Evolutionary conservation across 2,329 filamentous ascomycete species (phyloP).

Genomic region (Verticillium albo-atrum): DNA sequence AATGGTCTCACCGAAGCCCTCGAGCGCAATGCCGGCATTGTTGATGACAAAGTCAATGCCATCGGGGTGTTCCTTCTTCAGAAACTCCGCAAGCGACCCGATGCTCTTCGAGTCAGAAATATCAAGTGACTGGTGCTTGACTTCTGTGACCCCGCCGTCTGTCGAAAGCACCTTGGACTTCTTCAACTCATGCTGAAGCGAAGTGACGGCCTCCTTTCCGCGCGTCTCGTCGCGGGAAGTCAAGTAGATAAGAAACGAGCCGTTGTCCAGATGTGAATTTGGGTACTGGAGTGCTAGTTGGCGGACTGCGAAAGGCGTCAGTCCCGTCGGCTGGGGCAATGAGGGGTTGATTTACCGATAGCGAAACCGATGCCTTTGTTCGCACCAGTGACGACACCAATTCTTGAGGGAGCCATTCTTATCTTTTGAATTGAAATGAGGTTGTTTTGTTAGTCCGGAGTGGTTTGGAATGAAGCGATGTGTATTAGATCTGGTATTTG

Average conservation of each 20-base stretch:
- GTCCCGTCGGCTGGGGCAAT: conserved; percentile 21
- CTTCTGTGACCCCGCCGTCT: conserved; percentile 35
- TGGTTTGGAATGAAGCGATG: no score
- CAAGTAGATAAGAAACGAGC: conserved; percentile 47
- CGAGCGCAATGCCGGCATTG: conserved; percentile 44
- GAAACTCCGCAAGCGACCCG: conserved; percentile 30
- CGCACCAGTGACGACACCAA: conserved; percentile 50
- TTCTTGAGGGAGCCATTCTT: conserved; percentile 22
- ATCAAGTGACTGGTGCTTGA: conserved; percentile 42
- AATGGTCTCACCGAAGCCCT: conserved; percentile 39
- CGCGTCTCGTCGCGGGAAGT: conserved; percentile 43
- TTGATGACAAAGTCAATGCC: conserved; percentile 50
- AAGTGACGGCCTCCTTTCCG: conserved; percentile 40
- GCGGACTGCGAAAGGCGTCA: conserved; percentile 43
- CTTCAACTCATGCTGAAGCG: conserved; percentile 35
- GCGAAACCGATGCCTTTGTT: conserved; percentile 37
- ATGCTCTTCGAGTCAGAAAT: conserved; percentile 41
- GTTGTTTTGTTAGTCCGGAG: no score
- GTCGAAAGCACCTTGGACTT: conserved; percentile 37
- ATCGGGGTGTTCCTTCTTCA: conserved; percentile 38
- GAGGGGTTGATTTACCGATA: conserved; percentile 4
- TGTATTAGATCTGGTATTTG: no score
- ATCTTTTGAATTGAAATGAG: no score
- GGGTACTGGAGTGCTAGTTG: conserved; percentile 50
- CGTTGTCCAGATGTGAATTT: conserved; percentile 38